Percentiles rank a stretch among this genome's conserved stretches.
phyloP scores from a whole-genome alignment of 495 filamentous ascomycete species.

The Penicillium dipodomyicola region DNA sequence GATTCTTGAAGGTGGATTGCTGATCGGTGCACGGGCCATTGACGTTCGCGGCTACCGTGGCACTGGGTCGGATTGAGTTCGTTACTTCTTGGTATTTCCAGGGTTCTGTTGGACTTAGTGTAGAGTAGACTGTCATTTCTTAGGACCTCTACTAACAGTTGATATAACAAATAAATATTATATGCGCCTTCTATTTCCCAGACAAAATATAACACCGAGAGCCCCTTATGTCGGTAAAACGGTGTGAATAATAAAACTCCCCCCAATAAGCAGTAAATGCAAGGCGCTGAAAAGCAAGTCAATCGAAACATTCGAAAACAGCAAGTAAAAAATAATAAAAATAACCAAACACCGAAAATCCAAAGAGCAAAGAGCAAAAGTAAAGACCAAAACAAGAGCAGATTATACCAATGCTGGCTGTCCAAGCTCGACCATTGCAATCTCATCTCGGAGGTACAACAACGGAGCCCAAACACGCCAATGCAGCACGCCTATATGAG shows the following conservation, averaged over 20 bases:
- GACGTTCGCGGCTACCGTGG: background rate
- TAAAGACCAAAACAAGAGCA: slow-evolving; percentile 3
- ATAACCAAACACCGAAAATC: slow-evolving; percentile 1
- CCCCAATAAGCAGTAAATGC: slow-evolving; percentile 22
- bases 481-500: slow-evolving; percentile 77
- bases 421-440: slow-evolving; percentile 26
- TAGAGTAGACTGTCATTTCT: background rate
- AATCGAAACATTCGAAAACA: slow-evolving; percentile 6
- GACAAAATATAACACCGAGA: slow-evolving; percentile 6
- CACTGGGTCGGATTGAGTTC: background rate
- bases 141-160: background rate
- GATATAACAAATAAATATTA: background rate
- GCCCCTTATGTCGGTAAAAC: slow-evolving; percentile 6
- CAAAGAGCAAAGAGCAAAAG: slow-evolving; percentile 4
- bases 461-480: slow-evolving; percentile 83
- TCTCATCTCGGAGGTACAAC: slow-evolving; percentile 53
- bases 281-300: slow-evolving; percentile 40
- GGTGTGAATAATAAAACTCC: slow-evolving; percentile 7
- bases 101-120: background rate
- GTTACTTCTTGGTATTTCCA: background rate
- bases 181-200: slow-evolving; percentile 11
- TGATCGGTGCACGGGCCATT: slow-evolving; percentile 7
- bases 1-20: background rate
- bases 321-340: slow-evolving; percentile 7
- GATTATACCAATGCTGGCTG: slow-evolving; percentile 16